A percentile compares a stretch with the other conserved stretches of the same genome.
Conservation (phyloP, 2,329 filamentous ascomycete genomes). For the Purpureocillium lavendulum region DNA sequence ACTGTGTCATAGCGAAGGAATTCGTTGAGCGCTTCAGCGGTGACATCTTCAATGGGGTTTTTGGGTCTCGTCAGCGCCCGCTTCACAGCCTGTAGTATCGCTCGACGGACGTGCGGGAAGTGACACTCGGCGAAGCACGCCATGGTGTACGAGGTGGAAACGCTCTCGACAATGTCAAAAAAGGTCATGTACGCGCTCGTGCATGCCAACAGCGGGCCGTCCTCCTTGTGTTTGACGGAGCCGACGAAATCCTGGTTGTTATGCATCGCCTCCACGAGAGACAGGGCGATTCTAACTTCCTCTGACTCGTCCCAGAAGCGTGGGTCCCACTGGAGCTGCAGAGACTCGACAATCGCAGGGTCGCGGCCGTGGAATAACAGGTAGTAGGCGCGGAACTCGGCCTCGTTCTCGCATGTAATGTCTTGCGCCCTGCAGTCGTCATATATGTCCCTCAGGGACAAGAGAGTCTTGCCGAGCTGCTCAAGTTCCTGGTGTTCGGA, state of each 20-base stretch:
- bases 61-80: slow-evolving; percentile 47
- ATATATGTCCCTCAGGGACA: slow-evolving; percentile 58
- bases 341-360: slow-evolving; percentile 42
- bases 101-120: slow-evolving; percentile 52
- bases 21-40: slow-evolving; percentile 43
- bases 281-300: slow-evolving; percentile 52
- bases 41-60: slow-evolving; percentile 52
- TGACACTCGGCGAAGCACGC: slow-evolving; percentile 62
- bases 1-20: slow-evolving; percentile 61
- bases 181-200: slow-evolving; percentile 43
- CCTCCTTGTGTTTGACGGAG: slow-evolving; percentile 42
- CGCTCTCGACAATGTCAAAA: slow-evolving; percentile 51
- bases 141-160: slow-evolving; percentile 57
- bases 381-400: slow-evolving; percentile 59
- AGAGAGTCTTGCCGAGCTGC: slow-evolving; percentile 55
- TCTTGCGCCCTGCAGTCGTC: slow-evolving; percentile 54
- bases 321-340: slow-evolving; percentile 49
- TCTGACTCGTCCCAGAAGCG: slow-evolving; percentile 46
- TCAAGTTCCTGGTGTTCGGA: slow-evolving; percentile 61
- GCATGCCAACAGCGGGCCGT: slow-evolving; percentile 38
- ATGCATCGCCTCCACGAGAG: slow-evolving; percentile 51
- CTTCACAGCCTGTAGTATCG: slow-evolving; percentile 47
- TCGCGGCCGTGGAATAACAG: slow-evolving; percentile 53
- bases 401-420: slow-evolving; percentile 52
- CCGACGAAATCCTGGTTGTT: slow-evolving; percentile 49